Base-by-base conservation (phyloP, 1,284 basidiomycete species). In the Ganoderma meredithae region DNA sequence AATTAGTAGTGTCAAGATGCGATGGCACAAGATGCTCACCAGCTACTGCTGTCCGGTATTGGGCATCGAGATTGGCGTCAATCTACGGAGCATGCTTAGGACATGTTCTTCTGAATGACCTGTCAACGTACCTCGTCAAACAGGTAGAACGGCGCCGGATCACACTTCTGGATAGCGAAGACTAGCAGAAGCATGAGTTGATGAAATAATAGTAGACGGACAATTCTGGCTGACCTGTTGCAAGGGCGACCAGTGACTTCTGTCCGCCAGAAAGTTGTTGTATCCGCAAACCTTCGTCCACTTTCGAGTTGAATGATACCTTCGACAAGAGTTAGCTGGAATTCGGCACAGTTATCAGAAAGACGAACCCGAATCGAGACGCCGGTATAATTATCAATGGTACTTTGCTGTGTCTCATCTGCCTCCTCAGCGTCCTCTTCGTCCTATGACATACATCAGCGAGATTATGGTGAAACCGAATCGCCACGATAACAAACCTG, bases 131-230 rank as follows among this genome's bases (percentile, higher is more conserved):
- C 92, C 86, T 99, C 98, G 79, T 99, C 98, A 78, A 99, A 99
- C n/a, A 99, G 86, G 81, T 99, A 99, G 84, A 99, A 99, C 0
- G 98, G 98, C 0, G 98, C 98, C 0, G 98, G 98, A 77, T 99
- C 98, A 79, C 97, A 99, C 81, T 98, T 98, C 80, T 99, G 98
- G 75, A 99, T 99, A 9, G 97, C 96, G 77, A 99, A 99, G 22
- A 99, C 97, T 93, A 64, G 6, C 19, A n/a, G 25, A 4, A 15
- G n/a, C 9, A 17, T 63, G 8, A 62, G 62, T 17, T 3, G 5
- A n/a, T 25, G 8, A 3, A 55, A 17, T 7, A 9, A 25, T 19
- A 33, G 17, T 19, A 33, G 17, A 7, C 40, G 12, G 25, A 44
- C 31, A 47, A 22, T 8, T 60, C 52, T 39, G 0, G 70, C 81